Evolutionary conservation across 2,329 filamentous ascomycete genomes (phyloP), one percentile per base, ranked within the genome.

Genomic region (Colletotrichum cordylinicola): DNA sequence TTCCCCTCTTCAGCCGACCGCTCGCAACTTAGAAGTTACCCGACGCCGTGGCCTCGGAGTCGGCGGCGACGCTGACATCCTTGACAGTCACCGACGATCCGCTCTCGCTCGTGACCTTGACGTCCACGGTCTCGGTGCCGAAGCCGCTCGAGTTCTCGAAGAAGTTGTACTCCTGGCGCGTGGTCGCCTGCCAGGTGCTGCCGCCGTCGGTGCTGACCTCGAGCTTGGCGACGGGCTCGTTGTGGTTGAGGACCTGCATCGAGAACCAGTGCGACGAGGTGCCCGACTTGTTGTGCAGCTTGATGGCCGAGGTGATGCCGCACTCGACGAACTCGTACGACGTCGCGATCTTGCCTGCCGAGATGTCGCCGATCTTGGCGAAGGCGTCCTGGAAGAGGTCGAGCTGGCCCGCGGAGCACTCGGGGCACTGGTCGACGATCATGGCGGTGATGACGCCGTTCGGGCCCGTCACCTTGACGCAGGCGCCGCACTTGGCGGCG

Each of bases 131-230:
- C 10, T 86, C 82, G 1, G 86, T 87, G 1, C 91, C 90, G 79
- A 91, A 92, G 0, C 92, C 92, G 73, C 86, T 85, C 1, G 84
- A 73, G 78, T 92, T 87, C 86, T 93, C 88, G 61, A 93, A 94
- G 84, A 88, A 94, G 86, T 93, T 91, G 82, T 91, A 91, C 33
- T 85, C 82, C 72, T 86, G 82, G 64, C 92, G 86, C 4, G 84
- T 86, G 1, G 92, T 93, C n/a, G 81, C 66, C 82, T 88, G 82
- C 92, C 91, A 94, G 16, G 89, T 90, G 69, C 79, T 86, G 21
- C 92, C 92, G 13, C 89, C 87, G 79, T 94, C 89, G 21, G 87
- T 91, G 74, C 89, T 91, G 74, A 93, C 91, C 78, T 93, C 91
- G 29, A 94, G 86, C 77, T 84, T 87, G 69, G 85, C 79, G 55